Evolutionary conservation across 257 asterid species (phyloP), one percentile per base, ranked within the genome.

Genomic region (Schizonepeta tenuifolia): DNA sequence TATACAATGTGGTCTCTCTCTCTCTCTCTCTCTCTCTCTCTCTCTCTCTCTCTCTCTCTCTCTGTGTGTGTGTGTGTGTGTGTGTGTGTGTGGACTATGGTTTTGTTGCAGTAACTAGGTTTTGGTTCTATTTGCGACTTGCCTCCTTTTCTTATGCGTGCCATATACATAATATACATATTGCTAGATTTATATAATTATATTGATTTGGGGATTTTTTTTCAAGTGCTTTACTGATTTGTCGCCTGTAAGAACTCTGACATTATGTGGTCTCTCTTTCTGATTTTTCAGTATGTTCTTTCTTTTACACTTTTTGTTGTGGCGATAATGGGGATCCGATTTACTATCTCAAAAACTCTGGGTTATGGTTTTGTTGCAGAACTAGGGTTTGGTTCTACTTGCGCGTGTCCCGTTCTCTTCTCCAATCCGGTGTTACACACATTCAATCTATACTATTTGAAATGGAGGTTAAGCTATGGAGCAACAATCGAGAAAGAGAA

Each of bases 391-490:
- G 71, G 67, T 79, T 79, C 81, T 80, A 60, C 80, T 72, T 89
- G 98, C 92, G 95, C 98, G 96, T 93, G 97, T 84, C 97, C 98
- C 89, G 66, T 86, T 41, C 89, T 81, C 97, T 94, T 94, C 99
- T 91, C 99, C 98, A 89, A 75, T 75, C 62, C 50, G 8, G 44
- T 69, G 15, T 15, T n/a, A 17, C 35, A n/a, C 1, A 1, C 22
- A 58, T 58, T 58, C 44, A 13, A 26, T 28, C 38, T 41, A 36
- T 26, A 67, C 51, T 53, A 22, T 55, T 18, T 40, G 14, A 71
- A 20, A 91, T 94, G 98, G 98, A 89, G 83, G 96, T 91, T 59
- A 94, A 91, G 86, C 89, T 94, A 69, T 89, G 97, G 98, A 86
- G 87, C 51, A 94, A 89, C 85, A 89, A 91, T 86, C 95, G 95